phyloP scores from a whole-genome alignment of 1,284 basidiomycete species.

The Rhodotorula sp. region DNA sequence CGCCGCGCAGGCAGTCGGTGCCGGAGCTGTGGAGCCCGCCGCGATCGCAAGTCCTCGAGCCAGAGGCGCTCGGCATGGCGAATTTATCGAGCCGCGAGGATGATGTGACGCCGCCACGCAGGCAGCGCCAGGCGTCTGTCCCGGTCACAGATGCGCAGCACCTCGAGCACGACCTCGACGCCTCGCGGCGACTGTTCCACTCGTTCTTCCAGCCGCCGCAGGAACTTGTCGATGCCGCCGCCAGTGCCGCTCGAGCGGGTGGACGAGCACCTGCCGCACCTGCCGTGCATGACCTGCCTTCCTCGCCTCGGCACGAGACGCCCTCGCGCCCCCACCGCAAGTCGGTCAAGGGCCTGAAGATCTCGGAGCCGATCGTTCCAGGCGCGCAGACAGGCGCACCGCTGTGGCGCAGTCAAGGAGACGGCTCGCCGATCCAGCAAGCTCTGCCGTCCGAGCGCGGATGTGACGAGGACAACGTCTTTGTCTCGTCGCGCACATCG shows the following conservation, averaged over 20 bases:
- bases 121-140: neutral
- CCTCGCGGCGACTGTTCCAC: constrained; percentile 5
- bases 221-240: constrained; percentile 5
- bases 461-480: neutral
- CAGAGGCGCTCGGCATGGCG: neutral
- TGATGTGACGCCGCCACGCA: too few relatives aligned
- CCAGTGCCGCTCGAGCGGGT: too few relatives aligned
- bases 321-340: neutral
- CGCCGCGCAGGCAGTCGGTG: neutral
- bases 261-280: too few relatives aligned
- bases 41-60: too few relatives aligned
- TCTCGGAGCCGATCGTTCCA: constrained; percentile 4
- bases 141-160: neutral
- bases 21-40: neutral
- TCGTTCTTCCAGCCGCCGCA: neutral
- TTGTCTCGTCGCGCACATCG: constrained; percentile 2
- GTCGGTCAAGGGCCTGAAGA: constrained; percentile 9
- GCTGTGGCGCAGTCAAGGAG: neutral
- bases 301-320: neutral
- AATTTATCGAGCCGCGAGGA: too few relatives aligned
- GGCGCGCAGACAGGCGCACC: neutral
- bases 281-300: neutral
- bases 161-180: constrained; percentile 4
- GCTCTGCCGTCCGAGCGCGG: neutral
- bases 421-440: constrained; percentile 11